phyloP scores from a whole-genome alignment of 2,329 filamentous ascomycete genomes.

The Aureobasidium leucospermi region DNA sequence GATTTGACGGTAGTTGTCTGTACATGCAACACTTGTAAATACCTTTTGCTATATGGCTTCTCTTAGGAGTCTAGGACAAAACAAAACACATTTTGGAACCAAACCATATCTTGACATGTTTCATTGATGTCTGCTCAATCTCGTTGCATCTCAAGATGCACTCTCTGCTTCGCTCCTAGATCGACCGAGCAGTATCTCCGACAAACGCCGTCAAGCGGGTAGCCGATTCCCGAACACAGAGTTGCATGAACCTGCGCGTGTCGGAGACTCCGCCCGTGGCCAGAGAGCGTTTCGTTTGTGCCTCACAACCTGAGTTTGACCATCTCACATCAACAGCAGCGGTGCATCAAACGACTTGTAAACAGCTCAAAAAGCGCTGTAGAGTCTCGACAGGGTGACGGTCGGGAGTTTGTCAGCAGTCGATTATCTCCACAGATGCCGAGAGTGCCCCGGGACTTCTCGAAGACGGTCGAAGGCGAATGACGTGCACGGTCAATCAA shows the following conservation, averaged over 20 bases:
- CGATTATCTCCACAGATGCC: not conserved
- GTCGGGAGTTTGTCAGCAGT: conserved; percentile 1
- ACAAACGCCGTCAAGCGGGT: not conserved
- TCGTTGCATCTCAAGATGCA: not conserved
- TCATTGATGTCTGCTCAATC: not conserved
- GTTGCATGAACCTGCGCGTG: not conserved
- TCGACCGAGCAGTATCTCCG: not conserved
- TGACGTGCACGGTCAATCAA: conserved; percentile 12
- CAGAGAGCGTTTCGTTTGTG: not conserved
- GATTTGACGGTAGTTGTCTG: not conserved
- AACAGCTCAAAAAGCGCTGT: not conserved
- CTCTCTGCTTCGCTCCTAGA: not conserved
- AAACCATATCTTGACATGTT: not conserved
- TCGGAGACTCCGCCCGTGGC: not conserved
- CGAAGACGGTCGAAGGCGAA: conserved; percentile 10
- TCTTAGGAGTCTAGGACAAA: not conserved
- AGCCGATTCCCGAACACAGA: not conserved
- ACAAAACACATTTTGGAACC: conserved; percentile 2
- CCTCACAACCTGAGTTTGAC: not conserved
- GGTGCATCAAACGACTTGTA: not conserved
- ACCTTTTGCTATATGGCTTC: not conserved
- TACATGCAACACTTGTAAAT: conserved; percentile 9
- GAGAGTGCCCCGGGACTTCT: conserved; percentile 1
- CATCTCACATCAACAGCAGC: not conserved
- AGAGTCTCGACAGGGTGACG: not conserved